These are phyloP conservation scores for Pseudogymnoascus sp. DNA, from an alignment of 2,329 filamentous ascomycete species.

Conservation along the genomic window DNA sequence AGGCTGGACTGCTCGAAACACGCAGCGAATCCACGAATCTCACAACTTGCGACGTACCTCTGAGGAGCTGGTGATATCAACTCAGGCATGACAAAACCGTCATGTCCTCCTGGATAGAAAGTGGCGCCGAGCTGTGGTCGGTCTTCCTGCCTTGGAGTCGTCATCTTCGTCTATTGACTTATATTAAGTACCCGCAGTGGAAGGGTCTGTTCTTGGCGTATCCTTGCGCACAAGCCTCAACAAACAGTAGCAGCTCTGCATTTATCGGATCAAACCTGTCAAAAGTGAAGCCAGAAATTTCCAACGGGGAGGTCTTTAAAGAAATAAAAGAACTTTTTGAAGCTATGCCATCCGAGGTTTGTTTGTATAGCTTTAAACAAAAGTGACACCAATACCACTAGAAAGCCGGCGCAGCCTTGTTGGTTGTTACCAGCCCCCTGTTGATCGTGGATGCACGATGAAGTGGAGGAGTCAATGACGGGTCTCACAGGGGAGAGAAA, in stretches of 20 bases:
- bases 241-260: not conserved
- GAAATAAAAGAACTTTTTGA: not conserved
- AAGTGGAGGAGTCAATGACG: not conserved
- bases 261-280: not conserved
- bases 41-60: slow-evolving; percentile 41
- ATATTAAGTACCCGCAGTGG: not conserved
- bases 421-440: not conserved
- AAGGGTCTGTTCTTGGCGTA: not conserved
- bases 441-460: not conserved
- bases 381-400: not conserved
- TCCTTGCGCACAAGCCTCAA: slow-evolving; percentile 1
- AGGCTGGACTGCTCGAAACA: not conserved
- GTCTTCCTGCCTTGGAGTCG: slow-evolving; percentile 9
- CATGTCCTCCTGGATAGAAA: slow-evolving; percentile 59
- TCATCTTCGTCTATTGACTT: slow-evolving; percentile 8
- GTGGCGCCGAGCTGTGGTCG: slow-evolving; percentile 46
- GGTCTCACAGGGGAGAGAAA: not conserved
- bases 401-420: slow-evolving; percentile 3
- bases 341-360: not conserved
- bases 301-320: not conserved
- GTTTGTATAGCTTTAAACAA: not conserved
- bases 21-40: not conserved
- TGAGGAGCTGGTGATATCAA: slow-evolving; percentile 64
- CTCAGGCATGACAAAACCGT: slow-evolving; percentile 63
- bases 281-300: not conserved